Base-by-base conservation (phyloP, 2,329 filamentous ascomycete genomes). In the Scedosporium boydii region DNA sequence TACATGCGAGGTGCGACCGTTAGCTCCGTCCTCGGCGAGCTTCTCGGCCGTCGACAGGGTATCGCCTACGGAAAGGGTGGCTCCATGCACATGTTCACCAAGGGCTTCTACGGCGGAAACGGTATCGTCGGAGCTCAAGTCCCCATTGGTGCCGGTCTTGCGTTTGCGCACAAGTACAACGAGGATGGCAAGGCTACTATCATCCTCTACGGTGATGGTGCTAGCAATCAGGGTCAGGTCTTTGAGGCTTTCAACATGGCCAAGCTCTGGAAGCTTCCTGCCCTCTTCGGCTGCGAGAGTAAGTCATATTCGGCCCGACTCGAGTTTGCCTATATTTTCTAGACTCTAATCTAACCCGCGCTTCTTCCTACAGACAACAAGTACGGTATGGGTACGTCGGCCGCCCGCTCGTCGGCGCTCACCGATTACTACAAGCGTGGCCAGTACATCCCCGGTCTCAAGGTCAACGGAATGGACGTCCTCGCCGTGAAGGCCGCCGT, bases 191-290 rank as follows among this genome's bases (percentile, higher is more conserved):
- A 91, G 74, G 89, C 91, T 66, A 89, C 89, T 66, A 84, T 99
- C 69, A 86, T 93, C 67, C 85, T 99, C 64, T 99, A 99, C 79
- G 95, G 95, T 82, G 95, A 99, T 72, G 95, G 95, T 83, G 95
- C 95, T 68, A 91, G 89, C 83, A 99, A 99, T 84, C 95, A 99
- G 83, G 95, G 95, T 68, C 95, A 99, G 80, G 95, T 99, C 70
- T 99, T 99, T 73, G 95, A 99, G 84, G 93, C 95, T 66, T 99
- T 96, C 87, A 99, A 99, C 88, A 99, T 99, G 95, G 95, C 95
- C 67, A 98, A 98, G 86, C 87, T 99, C 69, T 99, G 95, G 95
- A 93, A 95, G 71, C 83, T 99, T 58, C 95, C 95, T 62, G 86
- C 93, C 69, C 89, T 99, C 69, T 99, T 99, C 74, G 93, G 91